Conservation (phyloP, 2,329 filamentous ascomycete genomes). For the Colletotrichum acutatum region DNA sequence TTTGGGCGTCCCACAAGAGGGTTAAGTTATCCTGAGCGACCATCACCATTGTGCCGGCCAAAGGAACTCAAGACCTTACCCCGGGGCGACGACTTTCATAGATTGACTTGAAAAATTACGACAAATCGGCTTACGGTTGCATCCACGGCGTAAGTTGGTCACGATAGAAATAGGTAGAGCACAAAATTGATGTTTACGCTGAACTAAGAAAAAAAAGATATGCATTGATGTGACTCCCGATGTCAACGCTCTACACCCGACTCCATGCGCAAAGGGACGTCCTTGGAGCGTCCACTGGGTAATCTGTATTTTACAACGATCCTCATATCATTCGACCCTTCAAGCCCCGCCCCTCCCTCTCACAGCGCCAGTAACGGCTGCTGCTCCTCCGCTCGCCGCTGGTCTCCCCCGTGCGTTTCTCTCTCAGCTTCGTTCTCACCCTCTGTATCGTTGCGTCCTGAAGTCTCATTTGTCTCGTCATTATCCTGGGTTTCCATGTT, state of each 20-base stretch:
- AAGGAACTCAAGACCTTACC: background rate
- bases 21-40: too few species aligned
- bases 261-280: conserved; percentile 25
- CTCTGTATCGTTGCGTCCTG: background rate
- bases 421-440: background rate
- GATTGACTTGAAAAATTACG: too few species aligned
- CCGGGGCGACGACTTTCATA: background rate
- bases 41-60: too few species aligned
- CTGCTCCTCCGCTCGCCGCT: conserved; percentile 26
- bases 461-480: conserved; percentile 13
- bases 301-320: conserved; percentile 24
- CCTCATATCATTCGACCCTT: background rate
- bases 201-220: conserved; percentile 1
- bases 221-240: conserved; percentile 6
- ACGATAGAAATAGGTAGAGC: background rate
- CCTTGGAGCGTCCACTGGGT: conserved; percentile 18
- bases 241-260: conserved; percentile 31
- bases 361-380: conserved; percentile 22
- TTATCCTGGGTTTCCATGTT: conserved; percentile 13
- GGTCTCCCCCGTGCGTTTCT: conserved; percentile 6
- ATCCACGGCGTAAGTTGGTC: background rate
- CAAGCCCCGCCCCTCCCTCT: background rate
- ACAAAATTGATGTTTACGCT: background rate
- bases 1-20: too few species aligned
- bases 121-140: background rate